Evolutionary conservation across 345 rosid genomes (phyloP), one percentile per base, ranked within the genome.

Genomic region (Salix caprea): DNA sequence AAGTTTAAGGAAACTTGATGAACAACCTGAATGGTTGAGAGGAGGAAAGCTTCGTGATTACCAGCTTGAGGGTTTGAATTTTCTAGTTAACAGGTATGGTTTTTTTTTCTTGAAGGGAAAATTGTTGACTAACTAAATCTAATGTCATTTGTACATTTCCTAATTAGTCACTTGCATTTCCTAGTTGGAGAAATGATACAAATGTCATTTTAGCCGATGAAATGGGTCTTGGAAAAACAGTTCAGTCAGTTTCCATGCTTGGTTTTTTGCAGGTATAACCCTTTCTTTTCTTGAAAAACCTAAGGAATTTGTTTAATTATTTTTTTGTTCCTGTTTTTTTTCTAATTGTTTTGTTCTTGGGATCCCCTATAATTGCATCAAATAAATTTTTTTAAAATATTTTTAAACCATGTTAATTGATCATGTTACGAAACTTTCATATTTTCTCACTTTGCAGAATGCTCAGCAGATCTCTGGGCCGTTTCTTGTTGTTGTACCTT

Each of bases 221-320:
- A 83, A 96, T 96, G 99, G 99, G 99, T 85, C 99, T 96, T 65
- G 99, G 99, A 71, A 96, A 96, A 89, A 96, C 99, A 74, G 98
- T 96, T 73, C 99, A 96, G 90, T 96, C 99, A 37, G 94, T 96
- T 74, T 96, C 99, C 32, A 94, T 96, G 99, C 96, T 96, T 67
- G 99, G 99, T 69, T 96, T 96, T 79, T 82, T 96, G 81, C 99
- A 94, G 99, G 99, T 96, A 73, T 75, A 48, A 18, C 71, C 78
- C 70, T 72, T 46, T 70, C 65, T 58, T 52, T 37, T 37, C 44
- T 16, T 7, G 6, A 42, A 40, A 54, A 40, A 39, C 26, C 69
- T 3, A 4, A 23, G 64, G 26, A 40, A 23, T 10, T 64, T 73
- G 12, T 50, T 23, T 40, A n/a, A 5, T 32, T 73, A 62, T 58